phyloP scores from a whole-genome alignment of 495 filamentous ascomycete genomes.

The Neurospora pannonica region DNA sequence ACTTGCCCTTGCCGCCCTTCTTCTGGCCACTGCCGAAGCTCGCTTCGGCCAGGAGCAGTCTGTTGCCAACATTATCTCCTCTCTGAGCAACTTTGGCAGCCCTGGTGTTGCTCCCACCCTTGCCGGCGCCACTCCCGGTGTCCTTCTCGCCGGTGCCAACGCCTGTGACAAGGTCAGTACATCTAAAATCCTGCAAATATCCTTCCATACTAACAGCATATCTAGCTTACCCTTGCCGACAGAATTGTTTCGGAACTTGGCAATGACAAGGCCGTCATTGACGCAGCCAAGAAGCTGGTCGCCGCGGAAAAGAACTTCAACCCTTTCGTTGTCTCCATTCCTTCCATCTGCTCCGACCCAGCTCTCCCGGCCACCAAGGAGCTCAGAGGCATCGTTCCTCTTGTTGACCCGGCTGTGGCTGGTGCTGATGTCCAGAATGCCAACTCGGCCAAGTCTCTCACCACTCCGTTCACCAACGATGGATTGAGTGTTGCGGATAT shows the following conservation, averaged over 20 bases:
- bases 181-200: neutral
- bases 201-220: neutral
- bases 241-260: constrained; percentile 47
- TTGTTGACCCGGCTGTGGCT: constrained; percentile 47
- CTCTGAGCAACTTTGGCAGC: constrained; percentile 36
- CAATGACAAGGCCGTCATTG: constrained; percentile 40
- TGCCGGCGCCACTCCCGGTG: constrained; percentile 40
- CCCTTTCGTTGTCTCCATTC: constrained; percentile 44
- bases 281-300: constrained; percentile 48
- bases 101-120: constrained; percentile 47
- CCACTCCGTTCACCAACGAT: constrained; percentile 39
- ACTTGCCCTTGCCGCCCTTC: constrained; percentile 25
- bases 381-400: constrained; percentile 50
- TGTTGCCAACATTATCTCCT: constrained; percentile 33
- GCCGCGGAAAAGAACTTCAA: constrained; percentile 64
- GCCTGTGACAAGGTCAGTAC: constrained; percentile 43
- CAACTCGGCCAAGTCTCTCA: constrained; percentile 39
- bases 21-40: constrained; percentile 41
- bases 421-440: constrained; percentile 46
- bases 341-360: constrained; percentile 48
- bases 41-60: constrained; percentile 47
- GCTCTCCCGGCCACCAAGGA: constrained; percentile 45
- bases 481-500: constrained; percentile 49
- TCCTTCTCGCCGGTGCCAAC: constrained; percentile 47
- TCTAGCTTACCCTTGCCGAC: constrained; percentile 48